Conservation (phyloP, 2,329 filamentous ascomycete genomes). For the Chaetomium sp. region DNA sequence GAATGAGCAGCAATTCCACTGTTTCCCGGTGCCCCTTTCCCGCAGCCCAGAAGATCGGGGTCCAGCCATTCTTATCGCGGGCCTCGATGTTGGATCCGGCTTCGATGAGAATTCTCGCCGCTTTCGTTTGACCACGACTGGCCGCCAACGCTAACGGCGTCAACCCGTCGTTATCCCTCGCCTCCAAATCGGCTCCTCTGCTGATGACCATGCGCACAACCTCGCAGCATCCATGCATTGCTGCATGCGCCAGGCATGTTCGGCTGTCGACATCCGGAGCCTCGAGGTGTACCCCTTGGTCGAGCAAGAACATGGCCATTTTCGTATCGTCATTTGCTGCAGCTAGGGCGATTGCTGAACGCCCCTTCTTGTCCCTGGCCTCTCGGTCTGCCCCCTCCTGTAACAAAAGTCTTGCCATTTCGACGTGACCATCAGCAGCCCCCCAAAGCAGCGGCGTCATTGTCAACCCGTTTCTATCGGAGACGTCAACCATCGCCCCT, state of each 20-base stretch:
- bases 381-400: not conserved
- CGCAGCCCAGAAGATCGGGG: not conserved
- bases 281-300: not conserved
- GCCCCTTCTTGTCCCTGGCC: not conserved
- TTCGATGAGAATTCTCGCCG: not conserved
- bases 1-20: slow-evolving; percentile 1
- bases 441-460: not conserved
- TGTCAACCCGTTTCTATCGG: not conserved
- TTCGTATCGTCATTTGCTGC: not conserved
- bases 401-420: not conserved
- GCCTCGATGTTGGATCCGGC: not conserved
- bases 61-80: not conserved
- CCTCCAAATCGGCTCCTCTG: not conserved
- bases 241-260: not conserved
- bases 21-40: not conserved
- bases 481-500: not conserved
- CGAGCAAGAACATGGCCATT: not conserved
- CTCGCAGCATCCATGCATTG: not conserved
- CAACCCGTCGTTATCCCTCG: not conserved
- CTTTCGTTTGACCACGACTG: not conserved
- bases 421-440: not conserved
- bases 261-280: not conserved
- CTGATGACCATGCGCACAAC: not conserved
- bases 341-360: slow-evolving; percentile 1
- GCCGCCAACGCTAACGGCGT: not conserved